Evolutionary conservation across 1,139 yeast species (phyloP).

Genomic region (Yamadazyma mexicana): DNA sequence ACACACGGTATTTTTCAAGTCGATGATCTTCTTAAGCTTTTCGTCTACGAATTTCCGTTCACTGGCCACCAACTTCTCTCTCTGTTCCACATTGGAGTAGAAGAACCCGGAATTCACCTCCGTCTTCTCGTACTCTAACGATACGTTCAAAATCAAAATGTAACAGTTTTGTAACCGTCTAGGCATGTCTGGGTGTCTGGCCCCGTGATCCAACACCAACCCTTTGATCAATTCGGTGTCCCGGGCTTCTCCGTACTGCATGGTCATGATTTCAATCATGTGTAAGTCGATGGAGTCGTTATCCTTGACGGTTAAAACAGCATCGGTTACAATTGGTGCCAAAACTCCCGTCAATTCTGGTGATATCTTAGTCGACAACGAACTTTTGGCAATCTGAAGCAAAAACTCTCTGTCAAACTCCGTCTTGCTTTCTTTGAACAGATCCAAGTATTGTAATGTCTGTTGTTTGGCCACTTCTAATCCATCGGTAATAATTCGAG

Average conservation of each 20-base stretch:
- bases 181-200: constrained; percentile 99
- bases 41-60: constrained; percentile 96
- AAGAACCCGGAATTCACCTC: constrained; percentile 97
- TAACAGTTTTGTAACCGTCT: constrained; percentile 78
- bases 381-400: constrained; percentile 87
- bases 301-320: constrained; percentile 75
- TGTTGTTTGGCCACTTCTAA: constrained; percentile 87
- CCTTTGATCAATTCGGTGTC: constrained; percentile 87
- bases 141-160: constrained; percentile 86
- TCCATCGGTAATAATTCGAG: constrained; percentile 92
- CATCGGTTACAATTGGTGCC: constrained; percentile 95
- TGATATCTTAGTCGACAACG: constrained; percentile 83
- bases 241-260: constrained; percentile 88
- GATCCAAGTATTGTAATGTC: constrained; percentile 66
- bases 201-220: constrained; percentile 95
- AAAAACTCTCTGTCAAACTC: constrained; percentile 80
- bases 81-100: constrained; percentile 92
- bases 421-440: constrained; percentile 47
- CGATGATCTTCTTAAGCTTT: constrained; percentile 86
- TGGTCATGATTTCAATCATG: constrained; percentile 97
- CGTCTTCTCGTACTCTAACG: constrained; percentile 95
- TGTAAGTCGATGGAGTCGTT: constrained; percentile 70
- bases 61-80: constrained; percentile 90
- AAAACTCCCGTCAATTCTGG: constrained; percentile 74
- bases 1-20: constrained; percentile 88